phyloP scores from a whole-genome alignment of 2,329 filamentous ascomycete species.

The Neonectria hederae region DNA sequence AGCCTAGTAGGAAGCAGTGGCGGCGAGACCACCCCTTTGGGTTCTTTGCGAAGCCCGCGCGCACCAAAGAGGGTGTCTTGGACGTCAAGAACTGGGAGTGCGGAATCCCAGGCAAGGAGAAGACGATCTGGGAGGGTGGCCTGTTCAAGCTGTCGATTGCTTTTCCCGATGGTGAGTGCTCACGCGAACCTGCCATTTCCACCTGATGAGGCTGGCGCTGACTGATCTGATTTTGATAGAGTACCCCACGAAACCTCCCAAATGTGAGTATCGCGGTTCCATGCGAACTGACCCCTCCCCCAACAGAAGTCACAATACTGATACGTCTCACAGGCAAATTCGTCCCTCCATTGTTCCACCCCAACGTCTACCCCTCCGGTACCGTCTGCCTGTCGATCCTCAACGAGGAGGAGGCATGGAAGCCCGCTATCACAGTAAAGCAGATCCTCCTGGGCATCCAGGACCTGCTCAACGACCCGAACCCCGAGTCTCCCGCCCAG shows the following conservation, averaged over 20 bases:
- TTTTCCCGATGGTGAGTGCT: constrained; percentile 85
- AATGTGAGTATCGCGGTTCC: constrained; percentile 72
- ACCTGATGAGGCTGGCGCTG: constrained; percentile 22
- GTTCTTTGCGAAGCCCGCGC: constrained; percentile 90
- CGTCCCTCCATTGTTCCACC: constrained; percentile 93
- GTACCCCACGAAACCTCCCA: constrained; percentile 98
- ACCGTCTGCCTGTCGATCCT: constrained; percentile 97
- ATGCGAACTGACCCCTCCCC: not conserved
- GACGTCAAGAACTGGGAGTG: constrained; percentile 98
- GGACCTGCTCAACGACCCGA: constrained; percentile 93
- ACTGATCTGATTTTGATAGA: constrained; percentile 62
- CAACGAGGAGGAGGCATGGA: constrained; percentile 99
- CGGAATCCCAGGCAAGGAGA: constrained; percentile 93
- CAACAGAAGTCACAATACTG: constrained; percentile 19
- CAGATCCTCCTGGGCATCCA: constrained; percentile 97
- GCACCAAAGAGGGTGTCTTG: constrained; percentile 80
- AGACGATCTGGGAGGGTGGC: constrained; percentile 98
- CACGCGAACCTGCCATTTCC: constrained; percentile 5
- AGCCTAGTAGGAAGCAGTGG: constrained; percentile 84
- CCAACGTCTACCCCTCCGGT: constrained; percentile 97
- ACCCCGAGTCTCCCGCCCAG: constrained; percentile 95
- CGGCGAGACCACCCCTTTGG: constrained; percentile 96
- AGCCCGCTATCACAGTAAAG: constrained; percentile 97
- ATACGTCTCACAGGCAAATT: constrained; percentile 79
- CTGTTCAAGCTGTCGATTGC: constrained; percentile 92